Percentiles rank a stretch among this genome's conserved stretches.
These are phyloP conservation scores for Pseudopithomyces maydicus DNA, from an alignment of 2,329 filamentous ascomycete species.

Conservation along the genomic window DNA sequence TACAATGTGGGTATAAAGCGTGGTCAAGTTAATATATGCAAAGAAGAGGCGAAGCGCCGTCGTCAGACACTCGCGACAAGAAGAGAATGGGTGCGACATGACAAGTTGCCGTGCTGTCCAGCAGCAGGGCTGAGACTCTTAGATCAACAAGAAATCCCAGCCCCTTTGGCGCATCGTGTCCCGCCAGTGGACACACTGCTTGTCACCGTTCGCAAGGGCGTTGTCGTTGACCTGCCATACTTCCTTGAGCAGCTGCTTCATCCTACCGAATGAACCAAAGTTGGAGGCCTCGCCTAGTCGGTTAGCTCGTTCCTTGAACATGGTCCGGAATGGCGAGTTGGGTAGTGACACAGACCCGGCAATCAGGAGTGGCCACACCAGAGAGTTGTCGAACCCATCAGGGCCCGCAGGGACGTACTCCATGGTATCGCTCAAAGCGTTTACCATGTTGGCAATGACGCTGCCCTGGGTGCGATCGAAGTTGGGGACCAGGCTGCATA, in stretches of 20 bases:
- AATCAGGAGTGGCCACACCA: slow-evolving; percentile 92
- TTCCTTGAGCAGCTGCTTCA: slow-evolving; percentile 77
- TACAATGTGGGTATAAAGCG: slow-evolving; percentile 48
- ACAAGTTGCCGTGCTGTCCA: slow-evolving; percentile 45
- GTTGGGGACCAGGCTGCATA: slow-evolving; percentile 92
- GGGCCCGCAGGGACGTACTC: slow-evolving; percentile 81
- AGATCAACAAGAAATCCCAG: slow-evolving; percentile 94
- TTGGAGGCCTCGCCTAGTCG: slow-evolving; percentile 77
- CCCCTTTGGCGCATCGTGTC: slow-evolving; percentile 89
- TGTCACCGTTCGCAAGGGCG: slow-evolving; percentile 53
- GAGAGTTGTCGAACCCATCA: slow-evolving; percentile 83
- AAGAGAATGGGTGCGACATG: slow-evolving; percentile 37
- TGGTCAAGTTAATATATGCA: slow-evolving; percentile 42
- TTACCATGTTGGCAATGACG: slow-evolving; percentile 72
- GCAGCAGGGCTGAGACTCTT: slow-evolving; percentile 35
- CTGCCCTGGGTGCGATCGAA: slow-evolving; percentile 77
- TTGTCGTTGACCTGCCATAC: slow-evolving; percentile 80
- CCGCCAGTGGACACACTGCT: slow-evolving; percentile 85
- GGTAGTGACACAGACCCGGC: slow-evolving; percentile 78
- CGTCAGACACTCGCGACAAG: slow-evolving; percentile 14
- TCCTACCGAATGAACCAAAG: slow-evolving; percentile 84
- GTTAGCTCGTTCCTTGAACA: slow-evolving; percentile 76
- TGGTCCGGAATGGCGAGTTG: slow-evolving; percentile 73
- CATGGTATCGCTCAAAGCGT: slow-evolving; percentile 76
- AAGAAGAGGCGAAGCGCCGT: slow-evolving; percentile 38